phyloP scores from a whole-genome alignment of 257 asterid genomes.

The Fraxinus cuspidata region DNA sequence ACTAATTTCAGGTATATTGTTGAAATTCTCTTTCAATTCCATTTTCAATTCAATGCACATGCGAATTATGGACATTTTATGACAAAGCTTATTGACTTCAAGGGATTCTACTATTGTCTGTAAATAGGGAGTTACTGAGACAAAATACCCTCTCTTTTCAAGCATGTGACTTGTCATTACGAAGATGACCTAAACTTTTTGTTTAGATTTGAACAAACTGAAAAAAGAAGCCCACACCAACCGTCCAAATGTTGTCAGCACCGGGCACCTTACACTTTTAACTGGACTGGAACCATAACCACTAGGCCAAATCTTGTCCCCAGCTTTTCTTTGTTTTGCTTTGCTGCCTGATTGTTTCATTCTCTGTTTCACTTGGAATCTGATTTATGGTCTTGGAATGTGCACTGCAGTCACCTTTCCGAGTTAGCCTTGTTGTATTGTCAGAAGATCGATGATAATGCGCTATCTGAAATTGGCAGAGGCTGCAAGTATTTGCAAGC shows the following conservation, averaged over 20 bases:
- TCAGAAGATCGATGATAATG: constrained; percentile 67
- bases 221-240: not conserved
- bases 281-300: not conserved
- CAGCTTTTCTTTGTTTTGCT: constrained; percentile 5
- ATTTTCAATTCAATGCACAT: not conserved
- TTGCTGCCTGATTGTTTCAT: constrained; percentile 1
- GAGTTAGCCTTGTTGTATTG: constrained; percentile 82
- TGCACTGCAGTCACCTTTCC: constrained; percentile 62
- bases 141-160: not conserved
- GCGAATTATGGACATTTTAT: not conserved
- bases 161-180: not conserved
- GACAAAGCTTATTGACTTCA: not conserved
- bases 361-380: not conserved
- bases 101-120: not conserved
- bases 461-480: constrained; percentile 74
- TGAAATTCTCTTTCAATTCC: not conserved
- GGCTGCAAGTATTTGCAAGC: constrained; percentile 94
- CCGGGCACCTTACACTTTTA: not conserved
- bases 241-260: not conserved
- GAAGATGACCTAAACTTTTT: not conserved
- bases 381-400: constrained; percentile 28
- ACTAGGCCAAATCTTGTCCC: not conserved
- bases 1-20: not conserved
- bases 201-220: constrained; percentile 9
- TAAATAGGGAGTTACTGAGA: not conserved